Evolutionary conservation across 164 flowering plant species (phyloP).

Genomic region (Vitis rotundifolia): DNA sequence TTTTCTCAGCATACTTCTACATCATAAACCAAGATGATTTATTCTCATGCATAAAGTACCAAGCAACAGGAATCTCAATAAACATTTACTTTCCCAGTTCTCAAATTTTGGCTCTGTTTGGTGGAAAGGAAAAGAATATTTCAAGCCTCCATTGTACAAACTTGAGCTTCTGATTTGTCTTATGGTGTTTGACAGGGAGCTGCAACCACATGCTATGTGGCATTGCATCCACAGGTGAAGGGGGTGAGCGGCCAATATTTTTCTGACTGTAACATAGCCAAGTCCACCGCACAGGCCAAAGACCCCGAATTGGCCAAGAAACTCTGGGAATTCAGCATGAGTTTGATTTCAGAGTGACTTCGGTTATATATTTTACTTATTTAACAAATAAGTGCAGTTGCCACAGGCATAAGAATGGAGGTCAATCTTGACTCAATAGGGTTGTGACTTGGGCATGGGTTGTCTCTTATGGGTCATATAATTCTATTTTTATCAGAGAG

Average conservation of each 20-base stretch:
- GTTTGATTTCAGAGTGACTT: conserved; percentile 6
- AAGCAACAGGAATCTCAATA: too few relatives aligned
- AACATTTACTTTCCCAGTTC: too few relatives aligned
- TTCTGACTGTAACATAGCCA: conserved; percentile 29
- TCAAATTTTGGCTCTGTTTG: neutral
- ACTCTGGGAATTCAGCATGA: conserved; percentile 46
- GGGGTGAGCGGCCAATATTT: conserved; percentile 40
- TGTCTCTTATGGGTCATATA: too few relatives aligned
- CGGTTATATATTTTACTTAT: too few relatives aligned
- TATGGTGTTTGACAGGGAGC: conserved; percentile 26
- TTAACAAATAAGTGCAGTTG: too few relatives aligned
- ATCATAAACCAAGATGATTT: neutral
- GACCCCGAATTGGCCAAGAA: conserved; percentile 31
- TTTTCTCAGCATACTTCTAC: neutral
- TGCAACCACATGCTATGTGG: conserved; percentile 46
- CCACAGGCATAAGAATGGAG: too few relatives aligned
- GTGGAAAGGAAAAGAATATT: neutral
- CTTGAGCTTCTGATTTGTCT: neutral
- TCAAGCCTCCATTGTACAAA: neutral
- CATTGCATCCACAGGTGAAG: conserved; percentile 39
- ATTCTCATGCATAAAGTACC: neutral
- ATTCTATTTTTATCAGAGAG: too few relatives aligned
- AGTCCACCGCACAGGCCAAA: conserved; percentile 13
- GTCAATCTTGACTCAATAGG: too few relatives aligned
- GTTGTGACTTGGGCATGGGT: too few relatives aligned